Evolutionary conservation across 257 asterid species (phyloP).

Genomic region (Solanum dulcamara): DNA sequence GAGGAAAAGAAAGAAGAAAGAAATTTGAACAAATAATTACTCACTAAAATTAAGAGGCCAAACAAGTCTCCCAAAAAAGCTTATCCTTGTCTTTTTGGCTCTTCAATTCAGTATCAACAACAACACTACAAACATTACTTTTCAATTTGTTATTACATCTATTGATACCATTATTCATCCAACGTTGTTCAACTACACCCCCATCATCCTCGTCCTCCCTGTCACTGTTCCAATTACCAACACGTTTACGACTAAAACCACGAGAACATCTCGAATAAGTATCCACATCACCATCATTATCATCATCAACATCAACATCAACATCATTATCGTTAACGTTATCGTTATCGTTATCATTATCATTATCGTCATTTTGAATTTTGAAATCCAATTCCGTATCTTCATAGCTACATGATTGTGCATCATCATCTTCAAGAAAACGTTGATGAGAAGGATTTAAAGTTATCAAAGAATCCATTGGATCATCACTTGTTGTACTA

Average conservation of each 20-base stretch:
- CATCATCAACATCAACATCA: background rate
- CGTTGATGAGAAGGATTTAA: background rate
- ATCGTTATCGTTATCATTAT: background rate
- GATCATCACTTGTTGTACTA: background rate
- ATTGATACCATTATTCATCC: background rate
- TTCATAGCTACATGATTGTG: background rate
- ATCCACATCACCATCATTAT: background rate
- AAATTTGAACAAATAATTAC: background rate
- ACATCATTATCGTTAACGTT: background rate
- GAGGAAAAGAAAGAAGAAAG: background rate
- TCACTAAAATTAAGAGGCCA: background rate
- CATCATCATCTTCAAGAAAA: constrained; percentile 4
- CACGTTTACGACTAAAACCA: background rate
- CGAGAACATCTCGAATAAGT: background rate
- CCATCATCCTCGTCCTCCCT: background rate
- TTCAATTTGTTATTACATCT: background rate
- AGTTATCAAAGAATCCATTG: background rate
- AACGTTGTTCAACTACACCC: constrained; percentile 1
- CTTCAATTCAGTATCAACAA: background rate
- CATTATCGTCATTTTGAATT: background rate
- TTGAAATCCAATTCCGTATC: background rate
- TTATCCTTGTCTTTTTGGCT: constrained; percentile 5
- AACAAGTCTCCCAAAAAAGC: constrained; percentile 13
- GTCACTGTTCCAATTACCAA: background rate
- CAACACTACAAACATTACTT: background rate